phyloP scores from a whole-genome alignment of 2,329 filamentous ascomycete genomes.

The Dendrostoma leiphaemia region DNA sequence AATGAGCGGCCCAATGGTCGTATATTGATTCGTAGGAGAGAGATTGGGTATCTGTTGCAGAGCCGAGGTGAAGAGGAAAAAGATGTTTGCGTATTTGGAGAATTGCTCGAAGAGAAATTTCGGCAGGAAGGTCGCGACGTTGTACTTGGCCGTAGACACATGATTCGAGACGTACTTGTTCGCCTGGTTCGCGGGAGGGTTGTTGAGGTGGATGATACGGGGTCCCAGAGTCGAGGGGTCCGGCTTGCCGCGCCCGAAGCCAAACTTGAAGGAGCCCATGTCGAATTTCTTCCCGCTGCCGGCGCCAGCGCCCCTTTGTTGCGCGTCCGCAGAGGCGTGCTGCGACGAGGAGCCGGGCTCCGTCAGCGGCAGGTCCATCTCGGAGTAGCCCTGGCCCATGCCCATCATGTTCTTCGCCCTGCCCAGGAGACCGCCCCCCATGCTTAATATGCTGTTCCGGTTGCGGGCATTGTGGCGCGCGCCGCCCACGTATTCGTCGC shows the following conservation, averaged over 20 bases:
- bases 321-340: conserved; percentile 33
- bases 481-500: conserved; percentile 48
- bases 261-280: conserved; percentile 83
- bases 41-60: conserved; percentile 94
- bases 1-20: conserved; percentile 89
- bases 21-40: conserved; percentile 92
- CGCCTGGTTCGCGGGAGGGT: conserved; percentile 82
- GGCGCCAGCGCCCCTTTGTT: conserved; percentile 28
- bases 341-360: conserved; percentile 57
- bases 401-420: conserved; percentile 87
- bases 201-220: conserved; percentile 92
- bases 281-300: conserved; percentile 56
- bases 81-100: conserved; percentile 97
- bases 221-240: conserved; percentile 91
- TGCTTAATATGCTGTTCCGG: conserved; percentile 82
- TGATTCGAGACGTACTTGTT: conserved; percentile 97
- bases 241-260: conserved; percentile 78
- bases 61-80: conserved; percentile 96
- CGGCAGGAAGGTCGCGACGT: conserved; percentile 84
- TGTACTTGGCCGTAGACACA: conserved; percentile 97
- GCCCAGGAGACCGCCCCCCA: conserved; percentile 85
- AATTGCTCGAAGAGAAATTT: conserved; percentile 99
- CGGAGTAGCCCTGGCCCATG: conserved; percentile 85
- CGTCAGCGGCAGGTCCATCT: conserved; percentile 96
- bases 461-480: conserved; percentile 61